phyloP scores from a whole-genome alignment of 202 grass and related monocot genomes.

The Carex arenaria region DNA sequence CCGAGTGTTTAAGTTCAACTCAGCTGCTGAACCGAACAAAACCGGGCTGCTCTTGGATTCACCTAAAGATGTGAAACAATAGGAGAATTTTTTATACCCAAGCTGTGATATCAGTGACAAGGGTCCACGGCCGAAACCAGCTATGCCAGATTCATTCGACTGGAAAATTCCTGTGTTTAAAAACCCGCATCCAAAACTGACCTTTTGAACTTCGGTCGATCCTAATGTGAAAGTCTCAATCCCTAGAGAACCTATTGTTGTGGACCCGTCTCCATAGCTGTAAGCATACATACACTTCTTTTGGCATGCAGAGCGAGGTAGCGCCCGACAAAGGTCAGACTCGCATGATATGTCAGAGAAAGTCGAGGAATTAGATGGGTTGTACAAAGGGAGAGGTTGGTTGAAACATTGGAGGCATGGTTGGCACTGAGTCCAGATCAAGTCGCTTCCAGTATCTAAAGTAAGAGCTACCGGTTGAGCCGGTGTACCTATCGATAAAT shows the following conservation, averaged over 20 bases:
- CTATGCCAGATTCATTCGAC: conserved; percentile 46
- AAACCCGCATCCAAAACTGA: conserved; percentile 60
- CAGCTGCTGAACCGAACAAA: conserved; percentile 52
- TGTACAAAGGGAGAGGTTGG: conserved; percentile 49
- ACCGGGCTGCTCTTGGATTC: conserved; percentile 50
- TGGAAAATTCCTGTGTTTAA: conserved; percentile 31
- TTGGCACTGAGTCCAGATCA: conserved; percentile 65
- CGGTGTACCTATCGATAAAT: conserved; percentile 51
- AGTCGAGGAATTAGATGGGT: conserved; percentile 49
- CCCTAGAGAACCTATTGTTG: conserved; percentile 45
- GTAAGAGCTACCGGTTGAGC: conserved; percentile 29
- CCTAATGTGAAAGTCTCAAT: conserved; percentile 62
- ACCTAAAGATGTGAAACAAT: conserved; percentile 62
- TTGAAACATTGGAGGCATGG: conserved; percentile 50
- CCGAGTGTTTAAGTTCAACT: conserved; percentile 27
- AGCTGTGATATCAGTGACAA: conserved; percentile 61
- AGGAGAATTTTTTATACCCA: conserved; percentile 42
- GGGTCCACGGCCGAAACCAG: conserved; percentile 49
- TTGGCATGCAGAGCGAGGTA: conserved; percentile 46
- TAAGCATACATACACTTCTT: conserved; percentile 47
- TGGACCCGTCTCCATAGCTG: conserved; percentile 39
- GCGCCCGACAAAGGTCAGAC: conserved; percentile 37
- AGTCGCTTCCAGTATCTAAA: conserved; percentile 52
- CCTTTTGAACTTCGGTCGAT: background rate
- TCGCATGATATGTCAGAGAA: conserved; percentile 44